Base-by-base conservation (phyloP, 1,139 yeast genomes). In the Zygotorulaspora mrakii region DNA sequence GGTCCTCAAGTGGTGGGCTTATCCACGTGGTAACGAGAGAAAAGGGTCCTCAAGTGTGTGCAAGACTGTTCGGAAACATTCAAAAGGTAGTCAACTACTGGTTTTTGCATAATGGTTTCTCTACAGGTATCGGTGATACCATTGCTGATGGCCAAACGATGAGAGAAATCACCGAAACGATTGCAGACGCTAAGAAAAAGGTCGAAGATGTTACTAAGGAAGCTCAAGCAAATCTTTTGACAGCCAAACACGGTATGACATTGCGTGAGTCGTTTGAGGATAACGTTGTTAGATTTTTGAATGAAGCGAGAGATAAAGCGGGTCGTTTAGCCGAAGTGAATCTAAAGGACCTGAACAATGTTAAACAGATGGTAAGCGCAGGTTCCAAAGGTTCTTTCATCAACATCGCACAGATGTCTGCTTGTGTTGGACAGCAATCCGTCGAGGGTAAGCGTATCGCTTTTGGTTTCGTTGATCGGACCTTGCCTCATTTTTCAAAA, bases 381-480 rank as follows among this genome's bases (percentile, higher is more conserved):
- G 99, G 99, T 62, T 94, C 99, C 21, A 94, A 94, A 69, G 99
- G 99, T 73, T 94, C 98, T 10, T 91, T 89, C 65, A 94, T 94
- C 65, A 94, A 94, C 65, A 91, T 94, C 65, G 94, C 99, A 18
- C 98, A 89, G 70, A 94, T 94, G 98, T 88, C 97, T 35, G 99
- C 99, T 5, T 91, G 98, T 83, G 99, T 91, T 22, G 99, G 99
- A 58, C 99, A 94, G 69, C 99, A 94, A 65, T 91, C 94, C 69
- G 98, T 94, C 34, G 98, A 91, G 70, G 99, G 99, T 77, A 91
- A 87, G 66, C 94, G 99, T 77, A 91, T 94, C 71, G 95, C 96
- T 24, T 91, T 84, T 59, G 99, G 99, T 28, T 94, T 94, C 64
- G 79, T 87, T 31, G 97, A 91, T 64, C 82, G 99, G 69, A 82